Conservation (phyloP, 2,329 filamentous ascomycete species). For the Ceratocystis eucalypticola region DNA sequence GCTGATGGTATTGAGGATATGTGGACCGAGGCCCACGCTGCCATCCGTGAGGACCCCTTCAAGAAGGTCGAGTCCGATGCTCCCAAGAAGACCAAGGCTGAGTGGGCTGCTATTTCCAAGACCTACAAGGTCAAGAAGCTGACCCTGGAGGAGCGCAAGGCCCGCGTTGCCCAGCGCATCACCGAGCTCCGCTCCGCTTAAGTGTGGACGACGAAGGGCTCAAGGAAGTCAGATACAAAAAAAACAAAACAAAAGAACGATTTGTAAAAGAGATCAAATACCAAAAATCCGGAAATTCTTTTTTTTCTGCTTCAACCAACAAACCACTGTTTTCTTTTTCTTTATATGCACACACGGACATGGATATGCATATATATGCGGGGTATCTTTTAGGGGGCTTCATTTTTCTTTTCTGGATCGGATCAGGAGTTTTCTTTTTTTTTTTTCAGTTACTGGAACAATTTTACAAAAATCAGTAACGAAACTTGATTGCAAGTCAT, state of each 20-base stretch:
- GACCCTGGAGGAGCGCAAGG: conserved; percentile 68
- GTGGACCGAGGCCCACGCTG: conserved; percentile 86
- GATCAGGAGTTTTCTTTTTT: background rate
- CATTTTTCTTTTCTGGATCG: too few relatives aligned
- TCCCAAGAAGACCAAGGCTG: conserved; percentile 90
- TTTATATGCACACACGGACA: background rate
- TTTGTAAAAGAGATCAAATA: conserved; percentile 8
- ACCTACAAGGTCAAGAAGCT: conserved; percentile 74
- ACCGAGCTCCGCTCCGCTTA: conserved; percentile 47
- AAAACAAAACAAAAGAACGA: conserved; percentile 17
- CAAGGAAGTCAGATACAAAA: conserved; percentile 9
- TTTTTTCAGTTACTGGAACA: background rate
- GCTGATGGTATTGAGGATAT: conserved; percentile 94
- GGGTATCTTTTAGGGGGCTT: background rate
- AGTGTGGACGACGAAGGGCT: background rate
- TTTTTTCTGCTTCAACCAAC: conserved; percentile 1
- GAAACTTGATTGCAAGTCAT: too few relatives aligned
- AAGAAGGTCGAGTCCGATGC: conserved; percentile 69
- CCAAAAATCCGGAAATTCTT: conserved; percentile 4
- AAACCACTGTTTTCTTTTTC: background rate
- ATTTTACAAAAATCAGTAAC: too few relatives aligned
- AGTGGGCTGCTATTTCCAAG: conserved; percentile 91
- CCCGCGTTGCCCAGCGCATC: conserved; percentile 83
- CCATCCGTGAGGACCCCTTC: conserved; percentile 95
- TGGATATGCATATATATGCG: background rate